Percentiles rank a stretch among this genome's conserved stretches.
Conservation (phyloP, 345 rosid species). For the Brassica juncea region DNA sequence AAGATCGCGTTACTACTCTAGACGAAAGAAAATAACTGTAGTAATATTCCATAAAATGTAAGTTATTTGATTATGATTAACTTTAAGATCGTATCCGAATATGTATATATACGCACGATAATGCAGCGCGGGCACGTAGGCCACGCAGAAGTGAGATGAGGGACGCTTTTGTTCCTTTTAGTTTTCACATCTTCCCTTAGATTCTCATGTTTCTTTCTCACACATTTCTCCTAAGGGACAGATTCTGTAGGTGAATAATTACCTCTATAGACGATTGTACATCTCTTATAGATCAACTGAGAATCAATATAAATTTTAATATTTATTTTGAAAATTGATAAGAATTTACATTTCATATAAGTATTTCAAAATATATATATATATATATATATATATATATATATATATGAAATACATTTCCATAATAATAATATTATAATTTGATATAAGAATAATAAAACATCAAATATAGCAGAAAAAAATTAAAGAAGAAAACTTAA, state of each 20-base stretch:
- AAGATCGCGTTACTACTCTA: background rate
- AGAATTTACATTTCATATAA: background rate
- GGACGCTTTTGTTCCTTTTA: constrained; percentile 32
- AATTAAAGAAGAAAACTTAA: background rate
- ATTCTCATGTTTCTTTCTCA: background rate
- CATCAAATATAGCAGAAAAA: background rate
- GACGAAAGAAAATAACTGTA: constrained; percentile 2
- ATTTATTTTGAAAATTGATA: no score
- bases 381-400: no score
- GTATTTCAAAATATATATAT: background rate
- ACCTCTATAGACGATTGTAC: background rate
- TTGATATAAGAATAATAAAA: background rate
- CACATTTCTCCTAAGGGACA: background rate
- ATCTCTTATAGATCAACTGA: background rate
- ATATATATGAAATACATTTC: no score
- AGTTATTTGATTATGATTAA: constrained; percentile 35
- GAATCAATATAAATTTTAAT: background rate
- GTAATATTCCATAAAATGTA: background rate
- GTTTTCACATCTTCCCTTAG: constrained; percentile 9
- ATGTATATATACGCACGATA: constrained; percentile 36
- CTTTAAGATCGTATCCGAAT: constrained; percentile 33
- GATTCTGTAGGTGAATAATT: background rate
- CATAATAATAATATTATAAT: background rate
- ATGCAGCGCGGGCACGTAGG: constrained; percentile 34
- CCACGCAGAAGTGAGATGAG: constrained; percentile 28